Evolutionary conservation across 2,329 filamentous ascomycete species (phyloP), one percentile per base, ranked within the genome.

Genomic region (Fusarium citri): DNA sequence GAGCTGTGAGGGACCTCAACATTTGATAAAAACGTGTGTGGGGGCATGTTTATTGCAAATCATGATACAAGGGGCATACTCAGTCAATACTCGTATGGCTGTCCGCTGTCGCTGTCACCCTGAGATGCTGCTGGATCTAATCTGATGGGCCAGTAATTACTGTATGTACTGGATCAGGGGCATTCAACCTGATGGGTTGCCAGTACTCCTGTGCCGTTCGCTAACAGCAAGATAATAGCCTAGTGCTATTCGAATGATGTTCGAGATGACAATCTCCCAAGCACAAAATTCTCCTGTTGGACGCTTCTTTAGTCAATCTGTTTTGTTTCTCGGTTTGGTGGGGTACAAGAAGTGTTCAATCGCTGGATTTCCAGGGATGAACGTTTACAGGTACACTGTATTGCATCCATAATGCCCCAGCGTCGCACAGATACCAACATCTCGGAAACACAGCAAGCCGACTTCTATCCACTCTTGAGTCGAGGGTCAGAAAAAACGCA

Each of bases 401-500:
- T 46, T 46, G 42, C 25, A 43, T 42, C 30, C 55, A 46, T 31
- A 25, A 58, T 66, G 65, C 42, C 57, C 61, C 37, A 55, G 48
- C 41, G 60, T 63, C 34, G 55, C 59, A 67, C 58, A 72, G 69
- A 68, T 74, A 74, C 72, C 70, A 66, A 72, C 63, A 74, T 75
- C 48, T 73, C 73, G 73, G 73, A 75, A 75, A 74, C 71, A 70
- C 59, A 60, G 63, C 64, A 64, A 75, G 67, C 72, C 72, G 71
- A 65, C 46, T 64, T 53, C 68, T 59, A 70, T 66, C 73, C 73
- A 75, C 72, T 66, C 51, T 60, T 41, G 42, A 45, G 59, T 63
- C 71, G 67, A 74, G 58, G 61, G 47, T 46, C 23, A 51, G 43
- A 46, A 58, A 53, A 47, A 22, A 50, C 46, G 53, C 69, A 68